Base-by-base conservation (phyloP, 257 asterid species). In the Solanum stenotomum region DNA sequence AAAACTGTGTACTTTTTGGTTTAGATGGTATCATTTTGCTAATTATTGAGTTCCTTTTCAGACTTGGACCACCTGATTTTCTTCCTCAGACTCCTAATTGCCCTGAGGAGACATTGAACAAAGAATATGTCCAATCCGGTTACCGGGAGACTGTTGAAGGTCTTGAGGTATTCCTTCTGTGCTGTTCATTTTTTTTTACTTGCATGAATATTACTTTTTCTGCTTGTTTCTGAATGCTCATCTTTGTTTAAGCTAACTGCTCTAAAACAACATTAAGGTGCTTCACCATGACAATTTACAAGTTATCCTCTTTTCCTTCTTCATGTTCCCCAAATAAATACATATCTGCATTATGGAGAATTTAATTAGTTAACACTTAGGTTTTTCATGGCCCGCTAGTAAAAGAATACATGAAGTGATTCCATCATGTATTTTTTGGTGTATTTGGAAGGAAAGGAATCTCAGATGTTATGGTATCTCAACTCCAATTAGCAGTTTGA, bases 31-130 rank as follows among this genome's bases (percentile, higher is more conserved):
- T 56, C 76, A 22, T 35, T 86, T 49, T 87, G 42, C 85, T 87
- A 37, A n/a, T 29, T 42, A 42, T 20, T n/a, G n/a, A 23, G 70
- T 90, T 85, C 89, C 77, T 85, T 90, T 65, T 37, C 94, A 98
- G 99, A 87, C 98, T 98, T 89, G 99, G 98, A 88, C 97, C 98
- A 44, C 99, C 99, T 83, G 99, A 98, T 88, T 95, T 93, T 90
- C 96, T 94, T 91, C 98, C 98, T 0, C 99, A 90, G 89, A 92
- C 98, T 89, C 94, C 98, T 71, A 93, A 86, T 92, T 96, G 99
- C 89, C 97, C 95, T 3, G 99, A 98, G 92, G 99, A 98, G 95
- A 94, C 96, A 49, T 96, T 98, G 87, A 95, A 94, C 87, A 91
- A 90, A 56, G 99, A 94, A 31, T 95, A 96, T 95, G 96, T 90